Percentiles rank a stretch among this genome's conserved stretches.
Evolutionary conservation across 1,139 yeast genomes (phyloP).

Genomic region (Entelexis sorbosivorans): DNA sequence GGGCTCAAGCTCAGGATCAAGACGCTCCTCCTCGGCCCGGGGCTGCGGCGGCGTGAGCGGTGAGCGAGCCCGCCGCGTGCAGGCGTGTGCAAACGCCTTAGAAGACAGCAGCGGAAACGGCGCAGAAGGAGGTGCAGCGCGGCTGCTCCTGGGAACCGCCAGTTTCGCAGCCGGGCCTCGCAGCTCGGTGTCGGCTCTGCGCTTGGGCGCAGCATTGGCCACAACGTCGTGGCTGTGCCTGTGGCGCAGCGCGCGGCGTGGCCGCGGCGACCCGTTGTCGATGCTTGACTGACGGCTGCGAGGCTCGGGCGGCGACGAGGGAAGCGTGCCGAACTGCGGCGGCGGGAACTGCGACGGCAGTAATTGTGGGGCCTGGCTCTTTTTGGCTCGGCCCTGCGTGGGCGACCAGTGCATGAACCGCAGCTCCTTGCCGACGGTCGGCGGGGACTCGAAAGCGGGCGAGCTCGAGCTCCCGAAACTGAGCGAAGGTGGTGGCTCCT

Average conservation of each 20-base stretch:
- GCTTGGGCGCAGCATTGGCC: not conserved
- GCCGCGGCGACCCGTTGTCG: slow-evolving; percentile 3
- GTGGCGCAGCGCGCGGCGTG: not conserved
- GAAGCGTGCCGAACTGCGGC: not conserved
- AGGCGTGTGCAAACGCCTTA: slow-evolving; percentile 6
- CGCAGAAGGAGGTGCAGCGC: not conserved
- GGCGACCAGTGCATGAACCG: slow-evolving; percentile 14
- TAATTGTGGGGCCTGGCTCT: slow-evolving; percentile 6
- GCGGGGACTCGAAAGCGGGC: slow-evolving; percentile 16
- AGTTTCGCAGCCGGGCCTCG: not conserved
- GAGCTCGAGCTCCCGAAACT: slow-evolving; percentile 20
- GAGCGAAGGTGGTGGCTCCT: slow-evolving; percentile 38
- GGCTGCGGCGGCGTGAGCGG: not conserved
- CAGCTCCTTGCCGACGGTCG: slow-evolving; percentile 6
- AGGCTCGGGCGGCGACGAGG: slow-evolving; percentile 17
- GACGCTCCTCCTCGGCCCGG: not conserved
- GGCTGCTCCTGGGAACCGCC: not conserved
- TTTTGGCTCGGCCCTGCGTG: not conserved
- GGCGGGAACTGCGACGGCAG: slow-evolving; percentile 17
- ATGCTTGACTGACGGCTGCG: not conserved
- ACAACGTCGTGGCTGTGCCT: not conserved
- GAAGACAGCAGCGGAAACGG: slow-evolving; percentile 15
- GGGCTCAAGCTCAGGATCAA: slow-evolving; percentile 1
- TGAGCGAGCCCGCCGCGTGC: not conserved
- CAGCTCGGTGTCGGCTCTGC: not conserved